Percentiles rank a stretch among this genome's conserved stretches.
phyloP scores from a whole-genome alignment of 2,329 filamentous ascomycete genomes.

The Coleophoma cylindrospora region DNA sequence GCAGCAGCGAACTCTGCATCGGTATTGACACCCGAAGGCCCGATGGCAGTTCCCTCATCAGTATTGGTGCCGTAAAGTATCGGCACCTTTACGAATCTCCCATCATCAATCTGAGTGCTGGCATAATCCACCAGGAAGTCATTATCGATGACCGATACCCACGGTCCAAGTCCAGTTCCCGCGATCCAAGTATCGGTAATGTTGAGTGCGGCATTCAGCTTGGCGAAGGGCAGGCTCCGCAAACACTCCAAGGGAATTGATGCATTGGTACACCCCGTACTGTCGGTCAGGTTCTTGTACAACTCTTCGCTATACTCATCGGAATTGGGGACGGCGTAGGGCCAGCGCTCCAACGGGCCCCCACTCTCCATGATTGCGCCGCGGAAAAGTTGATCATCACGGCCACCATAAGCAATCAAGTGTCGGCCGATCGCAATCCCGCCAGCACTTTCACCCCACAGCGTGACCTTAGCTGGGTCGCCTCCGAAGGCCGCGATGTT shows the following conservation, averaged over 20 bases:
- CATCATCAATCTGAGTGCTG: neutral
- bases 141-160: constrained; percentile 19
- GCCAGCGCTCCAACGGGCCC: constrained; percentile 6
- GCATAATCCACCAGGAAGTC: neutral
- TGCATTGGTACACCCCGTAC: constrained; percentile 1
- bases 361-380: constrained; percentile 44
- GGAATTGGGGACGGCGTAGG: neutral
- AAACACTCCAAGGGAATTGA: constrained; percentile 12
- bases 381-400: constrained; percentile 45
- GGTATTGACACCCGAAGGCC: constrained; percentile 14
- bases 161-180: constrained; percentile 17
- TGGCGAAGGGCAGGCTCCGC: constrained; percentile 15
- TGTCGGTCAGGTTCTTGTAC: constrained; percentile 5
- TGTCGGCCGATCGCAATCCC: constrained; percentile 44
- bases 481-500: constrained; percentile 12
- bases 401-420: constrained; percentile 45
- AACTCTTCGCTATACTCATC: constrained; percentile 1
- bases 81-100: constrained; percentile 3
- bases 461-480: constrained; percentile 35
- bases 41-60: constrained; percentile 19
- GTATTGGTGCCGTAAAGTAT: constrained; percentile 27
- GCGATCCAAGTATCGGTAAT: constrained; percentile 20
- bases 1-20: constrained; percentile 23
- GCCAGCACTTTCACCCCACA: constrained; percentile 48
- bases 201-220: constrained; percentile 20